Conservation (phyloP, 2,329 filamentous ascomycete species). For the Aphanocladium album region DNA sequence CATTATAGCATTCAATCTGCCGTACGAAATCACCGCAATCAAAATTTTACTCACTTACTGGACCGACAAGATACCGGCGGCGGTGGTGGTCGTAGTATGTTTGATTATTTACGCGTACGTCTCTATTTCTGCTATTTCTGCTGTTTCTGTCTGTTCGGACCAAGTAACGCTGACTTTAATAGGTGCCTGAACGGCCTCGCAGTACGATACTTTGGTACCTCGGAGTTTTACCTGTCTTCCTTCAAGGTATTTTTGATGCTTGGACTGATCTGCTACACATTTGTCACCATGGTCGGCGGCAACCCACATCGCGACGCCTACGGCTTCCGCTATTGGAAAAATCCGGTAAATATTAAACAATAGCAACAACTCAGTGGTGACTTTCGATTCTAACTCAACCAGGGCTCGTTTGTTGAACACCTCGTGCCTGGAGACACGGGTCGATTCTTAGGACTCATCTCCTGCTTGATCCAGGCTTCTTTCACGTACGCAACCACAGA, state of each 20-base stretch:
- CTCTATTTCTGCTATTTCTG: background rate
- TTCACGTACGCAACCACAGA: conserved; percentile 35
- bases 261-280: conserved; percentile 53
- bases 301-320: conserved; percentile 51
- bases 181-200: conserved; percentile 35
- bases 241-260: conserved; percentile 55
- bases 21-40: conserved; percentile 47
- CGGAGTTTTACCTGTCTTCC: conserved; percentile 42
- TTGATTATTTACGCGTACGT: conserved; percentile 36
- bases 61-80: conserved; percentile 39
- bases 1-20: conserved; percentile 34
- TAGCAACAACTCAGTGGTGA: too few species aligned
- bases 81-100: conserved; percentile 39
- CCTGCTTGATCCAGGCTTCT: conserved; percentile 39
- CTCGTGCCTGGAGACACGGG: conserved; percentile 56
- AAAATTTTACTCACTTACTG: conserved; percentile 46
- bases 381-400: too few species aligned
- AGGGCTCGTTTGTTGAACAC: conserved; percentile 41
- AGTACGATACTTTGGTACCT: conserved; percentile 38
- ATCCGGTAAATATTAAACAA: conserved; percentile 49
- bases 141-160: too few species aligned
- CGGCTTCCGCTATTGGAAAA: conserved; percentile 63
- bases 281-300: conserved; percentile 57
- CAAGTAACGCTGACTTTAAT: too few species aligned
- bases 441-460: conserved; percentile 58